A percentile compares a stretch with the other conserved stretches of the same genome.
Conservation (phyloP, 306 rosid species). For the Luffa acutangula region DNA sequence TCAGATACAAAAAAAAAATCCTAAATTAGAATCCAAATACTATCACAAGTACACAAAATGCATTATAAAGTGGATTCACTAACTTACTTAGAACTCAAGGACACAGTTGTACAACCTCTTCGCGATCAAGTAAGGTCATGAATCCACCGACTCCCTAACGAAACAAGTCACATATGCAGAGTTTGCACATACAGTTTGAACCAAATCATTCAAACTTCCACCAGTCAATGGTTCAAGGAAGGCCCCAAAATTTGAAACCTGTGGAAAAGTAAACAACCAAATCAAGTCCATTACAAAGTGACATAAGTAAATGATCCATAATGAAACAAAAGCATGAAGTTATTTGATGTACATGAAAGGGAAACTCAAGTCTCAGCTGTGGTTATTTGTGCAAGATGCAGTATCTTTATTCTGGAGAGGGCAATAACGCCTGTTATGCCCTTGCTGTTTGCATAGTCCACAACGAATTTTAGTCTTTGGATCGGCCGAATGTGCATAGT, state of each 20-base stretch:
- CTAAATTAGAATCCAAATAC: background rate
- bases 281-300: background rate
- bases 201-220: background rate
- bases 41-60: background rate
- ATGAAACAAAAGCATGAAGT: background rate
- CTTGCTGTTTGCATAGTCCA: background rate
- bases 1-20: background rate
- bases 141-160: background rate
- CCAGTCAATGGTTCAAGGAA: background rate
- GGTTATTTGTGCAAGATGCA: background rate
- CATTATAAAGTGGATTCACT: background rate
- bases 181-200: background rate
- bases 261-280: background rate
- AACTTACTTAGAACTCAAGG: background rate
- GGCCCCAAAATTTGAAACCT: background rate
- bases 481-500: background rate
- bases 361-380: background rate
- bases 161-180: background rate
- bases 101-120: too few relatives aligned
- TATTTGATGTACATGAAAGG: background rate
- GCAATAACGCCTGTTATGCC: background rate
- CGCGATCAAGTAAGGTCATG: background rate
- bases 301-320: too few relatives aligned
- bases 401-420: background rate
- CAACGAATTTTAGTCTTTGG: background rate